These are phyloP conservation scores for Phaeosphaeria sp. DNA, from an alignment of 2,329 filamentous ascomycete species.

Conservation along the genomic window DNA sequence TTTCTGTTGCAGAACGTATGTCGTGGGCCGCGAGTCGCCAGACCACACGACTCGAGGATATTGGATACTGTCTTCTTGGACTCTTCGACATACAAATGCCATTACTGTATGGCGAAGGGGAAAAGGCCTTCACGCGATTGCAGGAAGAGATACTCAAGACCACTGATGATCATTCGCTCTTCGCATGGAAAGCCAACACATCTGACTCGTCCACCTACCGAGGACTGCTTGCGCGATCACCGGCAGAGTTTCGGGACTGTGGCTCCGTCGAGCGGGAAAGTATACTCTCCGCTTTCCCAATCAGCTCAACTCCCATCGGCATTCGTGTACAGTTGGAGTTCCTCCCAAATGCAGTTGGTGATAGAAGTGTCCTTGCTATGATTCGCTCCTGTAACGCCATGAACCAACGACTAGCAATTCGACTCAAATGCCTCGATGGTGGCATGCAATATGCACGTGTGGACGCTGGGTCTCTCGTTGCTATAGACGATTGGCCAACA, in stretches of 20 bases:
- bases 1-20: conserved; percentile 35
- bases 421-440: conserved; percentile 28
- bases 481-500: conserved; percentile 51
- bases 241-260: conserved; percentile 27
- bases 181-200: conserved; percentile 28
- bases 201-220: conserved; percentile 25
- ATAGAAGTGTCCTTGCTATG: conserved; percentile 21
- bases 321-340: conserved; percentile 32
- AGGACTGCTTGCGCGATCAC: conserved; percentile 32
- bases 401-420: conserved; percentile 31
- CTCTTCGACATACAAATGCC: conserved; percentile 43
- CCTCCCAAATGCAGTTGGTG: conserved; percentile 21
- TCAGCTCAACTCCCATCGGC: conserved; percentile 28
- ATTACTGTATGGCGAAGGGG: conserved; percentile 36
- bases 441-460: conserved; percentile 44
- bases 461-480: conserved; percentile 58
- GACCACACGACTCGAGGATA: conserved; percentile 37
- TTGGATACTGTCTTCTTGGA: conserved; percentile 38
- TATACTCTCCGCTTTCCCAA: conserved; percentile 21
- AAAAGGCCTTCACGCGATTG: conserved; percentile 33
- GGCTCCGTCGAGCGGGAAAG: conserved; percentile 29
- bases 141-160: conserved; percentile 38
- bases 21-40: conserved; percentile 36
- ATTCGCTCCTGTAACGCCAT: conserved; percentile 28
- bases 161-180: conserved; percentile 36